Base-by-base conservation (phyloP, 2,329 filamentous ascomycete species). In the Stagonosporopsis chrysanthemi region DNA sequence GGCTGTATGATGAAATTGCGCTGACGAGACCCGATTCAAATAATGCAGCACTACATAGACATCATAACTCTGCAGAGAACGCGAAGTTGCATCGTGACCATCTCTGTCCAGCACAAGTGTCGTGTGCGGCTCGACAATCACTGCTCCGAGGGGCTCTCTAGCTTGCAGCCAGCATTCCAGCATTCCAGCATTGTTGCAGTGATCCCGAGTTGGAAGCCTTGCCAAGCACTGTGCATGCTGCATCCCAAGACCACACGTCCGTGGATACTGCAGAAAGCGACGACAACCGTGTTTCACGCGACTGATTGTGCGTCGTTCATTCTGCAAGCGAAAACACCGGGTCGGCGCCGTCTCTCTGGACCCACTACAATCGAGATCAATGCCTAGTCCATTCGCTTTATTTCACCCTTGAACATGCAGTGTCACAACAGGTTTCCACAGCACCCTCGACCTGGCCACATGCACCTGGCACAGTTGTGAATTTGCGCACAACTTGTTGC, bases 281-380 rank as follows among this genome's bases (percentile, higher is more conserved):
- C 50, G 41, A 56, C 59, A 40, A 56, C 42, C 58, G 45, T 52
- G 55, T 62, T 60, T 47, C 57, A 61, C 35, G 40, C 46, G 31
- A 31, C 39, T 43, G 48, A 24, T 46, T 51, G 45, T 60, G 52
- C 54, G 54, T 47, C 44, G 40, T 41, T 49, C 47, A 24, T 49
- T 49, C 38, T 52, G 56, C 36, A 56, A 52, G 51, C 50, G 46
- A 52, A 38, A 28, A 49, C 43, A 51, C 56, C 49, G 39, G 48
- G 39, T 56, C 56, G 36, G 49, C 50, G 52, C 50, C 51, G 52
- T 50, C 53, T 50, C 39, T 23, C 33, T 33, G 24, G 60, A 46
- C 50, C 62, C 60, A 60, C 54, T 35, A 14, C 7, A 6, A 62
- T 59, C 52, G 56, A 61, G 46, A 56, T 50, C 19, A 36, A 28